These are phyloP conservation scores for Penicillium paneum DNA, from an alignment of 2,329 filamentous ascomycete genomes.

Conservation along the genomic window DNA sequence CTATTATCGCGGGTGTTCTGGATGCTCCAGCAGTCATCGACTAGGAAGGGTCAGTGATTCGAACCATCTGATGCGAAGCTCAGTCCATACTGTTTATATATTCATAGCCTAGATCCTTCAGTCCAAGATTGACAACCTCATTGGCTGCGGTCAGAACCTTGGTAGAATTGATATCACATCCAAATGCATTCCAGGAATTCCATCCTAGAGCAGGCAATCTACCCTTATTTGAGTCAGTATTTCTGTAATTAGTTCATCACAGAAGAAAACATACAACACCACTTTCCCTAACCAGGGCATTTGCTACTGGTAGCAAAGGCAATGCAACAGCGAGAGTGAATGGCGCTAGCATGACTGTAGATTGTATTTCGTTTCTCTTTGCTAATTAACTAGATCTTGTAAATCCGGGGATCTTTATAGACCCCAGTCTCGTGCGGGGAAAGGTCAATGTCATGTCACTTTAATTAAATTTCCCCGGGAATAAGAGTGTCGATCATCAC, in stretches of 20 bases:
- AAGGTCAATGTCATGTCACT: not conserved
- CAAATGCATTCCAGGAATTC: conserved; percentile 49
- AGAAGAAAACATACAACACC: conserved; percentile 24
- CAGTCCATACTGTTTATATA: conserved; percentile 48
- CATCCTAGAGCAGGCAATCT: conserved; percentile 41
- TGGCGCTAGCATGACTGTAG: conserved; percentile 7
- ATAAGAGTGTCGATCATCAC: not conserved
- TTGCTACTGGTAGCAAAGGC: conserved; percentile 15
- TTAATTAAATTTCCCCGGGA: not conserved
- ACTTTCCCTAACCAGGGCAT: conserved; percentile 27
- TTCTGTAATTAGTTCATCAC: not conserved
- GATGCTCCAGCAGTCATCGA: conserved; percentile 62
- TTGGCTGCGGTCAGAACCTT: conserved; percentile 48
- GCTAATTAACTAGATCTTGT: too few species aligned
- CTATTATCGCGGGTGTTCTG: conserved; percentile 43
- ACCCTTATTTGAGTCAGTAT: conserved; percentile 18
- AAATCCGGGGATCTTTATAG: not conserved
- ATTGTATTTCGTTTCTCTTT: not conserved
- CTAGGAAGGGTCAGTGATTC: conserved; percentile 11
- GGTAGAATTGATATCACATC: conserved; percentile 47
- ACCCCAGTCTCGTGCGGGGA: not conserved
- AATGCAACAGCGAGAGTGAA: conserved; percentile 14
- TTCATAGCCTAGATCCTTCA: conserved; percentile 50
- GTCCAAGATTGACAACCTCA: conserved; percentile 45
- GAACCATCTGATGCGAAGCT: conserved; percentile 39